Evolutionary conservation across 805 yeast species (phyloP).

Genomic region (Torulaspora maleeae): DNA sequence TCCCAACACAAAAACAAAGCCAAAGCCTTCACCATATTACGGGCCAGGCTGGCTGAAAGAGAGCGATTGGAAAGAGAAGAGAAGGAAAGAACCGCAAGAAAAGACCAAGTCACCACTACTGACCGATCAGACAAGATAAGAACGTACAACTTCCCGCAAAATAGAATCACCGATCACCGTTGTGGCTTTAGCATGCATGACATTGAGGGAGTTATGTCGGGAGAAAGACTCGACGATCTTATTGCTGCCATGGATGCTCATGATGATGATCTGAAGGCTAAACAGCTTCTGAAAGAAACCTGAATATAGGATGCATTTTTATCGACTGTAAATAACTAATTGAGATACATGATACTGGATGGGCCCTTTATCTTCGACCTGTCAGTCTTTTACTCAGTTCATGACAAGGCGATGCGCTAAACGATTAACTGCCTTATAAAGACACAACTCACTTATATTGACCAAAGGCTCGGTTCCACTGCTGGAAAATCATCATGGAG

Average conservation of each 20-base stretch:
- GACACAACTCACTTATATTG: background rate
- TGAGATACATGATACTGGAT: background rate
- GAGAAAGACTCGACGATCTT: conserved; percentile 52
- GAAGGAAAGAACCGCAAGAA: conserved; percentile 61
- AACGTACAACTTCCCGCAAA: conserved; percentile 90
- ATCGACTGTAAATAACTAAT: background rate
- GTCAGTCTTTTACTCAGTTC: background rate
- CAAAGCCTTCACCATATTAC: conserved; percentile 75
- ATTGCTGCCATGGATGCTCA: conserved; percentile 48
- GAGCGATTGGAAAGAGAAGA: conserved; percentile 63
- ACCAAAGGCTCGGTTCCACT: background rate
- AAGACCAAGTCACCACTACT: conserved; percentile 81
- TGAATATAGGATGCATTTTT: background rate
- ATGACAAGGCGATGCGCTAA: conserved; percentile 1
- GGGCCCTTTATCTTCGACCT: background rate
- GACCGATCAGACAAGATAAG: conserved; percentile 90
- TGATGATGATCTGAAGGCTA: conserved; percentile 45
- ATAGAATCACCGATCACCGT: conserved; percentile 89
- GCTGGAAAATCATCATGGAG: conserved; percentile 3
- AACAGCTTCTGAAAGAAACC: conserved; percentile 33
- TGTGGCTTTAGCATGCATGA: conserved; percentile 79
- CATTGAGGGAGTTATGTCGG: conserved; percentile 59
- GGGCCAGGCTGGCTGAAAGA: conserved; percentile 78
- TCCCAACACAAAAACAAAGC: conserved; percentile 94
- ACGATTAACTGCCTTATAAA: background rate